Conservation (phyloP, 306 rosid genomes). For the Quercus mongolica region DNA sequence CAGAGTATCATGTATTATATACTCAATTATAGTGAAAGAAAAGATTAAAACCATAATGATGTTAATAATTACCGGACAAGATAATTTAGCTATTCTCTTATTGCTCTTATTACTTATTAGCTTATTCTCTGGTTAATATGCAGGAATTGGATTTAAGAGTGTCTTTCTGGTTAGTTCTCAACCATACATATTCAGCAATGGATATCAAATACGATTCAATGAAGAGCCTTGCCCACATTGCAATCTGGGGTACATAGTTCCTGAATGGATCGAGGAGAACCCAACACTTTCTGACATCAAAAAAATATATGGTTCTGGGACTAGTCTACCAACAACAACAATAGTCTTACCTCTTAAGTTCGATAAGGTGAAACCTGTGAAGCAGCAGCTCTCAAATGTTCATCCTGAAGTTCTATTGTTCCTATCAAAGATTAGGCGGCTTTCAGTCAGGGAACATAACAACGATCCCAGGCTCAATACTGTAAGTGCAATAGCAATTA, state of each 20-base stretch:
- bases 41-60: too few species aligned
- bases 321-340: constrained; percentile 57
- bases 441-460: constrained; percentile 55
- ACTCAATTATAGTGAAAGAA: too few species aligned
- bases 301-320: constrained; percentile 39
- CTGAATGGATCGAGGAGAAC: constrained; percentile 78
- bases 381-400: constrained; percentile 59
- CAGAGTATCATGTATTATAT: too few species aligned
- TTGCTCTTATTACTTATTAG: not conserved
- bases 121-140: constrained; percentile 12
- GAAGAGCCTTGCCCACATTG: constrained; percentile 72
- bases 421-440: constrained; percentile 60
- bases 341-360: constrained; percentile 64
- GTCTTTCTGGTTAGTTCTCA: constrained; percentile 65
- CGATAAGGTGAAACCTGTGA: constrained; percentile 59
- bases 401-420: constrained; percentile 70
- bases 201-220: constrained; percentile 69
- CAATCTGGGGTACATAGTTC: constrained; percentile 73
- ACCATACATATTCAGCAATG: constrained; percentile 77
- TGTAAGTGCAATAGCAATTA: constrained; percentile 45
- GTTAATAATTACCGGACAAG: too few species aligned
- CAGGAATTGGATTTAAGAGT: constrained; percentile 96
- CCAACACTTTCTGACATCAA: constrained; percentile 43
- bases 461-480: constrained; percentile 34
- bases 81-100: not conserved